These are phyloP conservation scores for Sporobolomyces pararoseus DNA, from an alignment of 768 basidiomycete genomes.

Conservation along the genomic window DNA sequence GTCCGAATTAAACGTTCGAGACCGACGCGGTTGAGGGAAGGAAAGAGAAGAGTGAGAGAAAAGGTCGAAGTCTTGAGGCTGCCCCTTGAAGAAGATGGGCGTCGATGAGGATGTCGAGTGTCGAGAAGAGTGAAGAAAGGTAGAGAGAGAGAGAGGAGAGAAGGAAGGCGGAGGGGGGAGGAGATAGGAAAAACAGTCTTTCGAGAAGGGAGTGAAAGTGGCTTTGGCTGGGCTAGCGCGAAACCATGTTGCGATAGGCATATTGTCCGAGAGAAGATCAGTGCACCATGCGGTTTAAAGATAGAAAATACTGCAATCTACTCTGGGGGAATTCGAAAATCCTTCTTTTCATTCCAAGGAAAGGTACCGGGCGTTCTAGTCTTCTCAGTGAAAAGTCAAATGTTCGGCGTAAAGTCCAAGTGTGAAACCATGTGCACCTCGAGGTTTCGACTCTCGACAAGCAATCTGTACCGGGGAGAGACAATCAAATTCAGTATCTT, in stretches of 20 bases:
- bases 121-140: neutral
- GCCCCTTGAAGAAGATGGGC: neutral
- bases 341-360: neutral
- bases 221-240: neutral
- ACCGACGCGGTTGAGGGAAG: too few species aligned
- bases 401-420: neutral
- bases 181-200: too few species aligned
- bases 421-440: too few species aligned
- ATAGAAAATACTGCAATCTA: neutral
- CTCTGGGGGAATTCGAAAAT: neutral
- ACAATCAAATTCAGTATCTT: too few species aligned
- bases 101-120: neutral
- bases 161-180: neutral
- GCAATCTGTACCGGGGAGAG: too few species aligned
- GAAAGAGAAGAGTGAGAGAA: neutral
- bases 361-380: too few species aligned
- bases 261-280: neutral
- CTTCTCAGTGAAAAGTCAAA: neutral
- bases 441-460: too few species aligned
- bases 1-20: too few species aligned
- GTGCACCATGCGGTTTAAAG: slow-evolving; percentile 8
- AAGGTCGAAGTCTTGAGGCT: neutral
- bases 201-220: neutral
- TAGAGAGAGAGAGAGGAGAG: neutral
- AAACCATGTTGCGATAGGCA: neutral